Percentiles rank a stretch among this genome's conserved stretches.
These are phyloP conservation scores for Penicillium occitanis DNA, from an alignment of 2,329 filamentous ascomycete species.

Conservation along the genomic window DNA sequence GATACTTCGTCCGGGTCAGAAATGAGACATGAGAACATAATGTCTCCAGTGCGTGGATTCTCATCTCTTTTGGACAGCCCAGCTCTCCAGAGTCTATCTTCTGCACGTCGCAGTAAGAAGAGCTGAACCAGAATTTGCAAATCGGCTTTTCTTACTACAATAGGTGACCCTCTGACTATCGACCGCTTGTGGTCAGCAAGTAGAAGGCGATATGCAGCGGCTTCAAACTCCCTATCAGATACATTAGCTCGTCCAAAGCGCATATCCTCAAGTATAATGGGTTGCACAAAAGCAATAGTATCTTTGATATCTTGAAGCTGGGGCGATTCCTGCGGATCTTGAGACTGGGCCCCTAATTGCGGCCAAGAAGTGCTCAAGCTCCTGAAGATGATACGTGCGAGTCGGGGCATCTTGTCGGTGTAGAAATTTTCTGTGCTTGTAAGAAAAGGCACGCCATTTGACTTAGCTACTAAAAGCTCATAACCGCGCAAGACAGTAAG, in stretches of 20 bases:
- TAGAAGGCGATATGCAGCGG: constrained; percentile 4
- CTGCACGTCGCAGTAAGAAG: constrained; percentile 10
- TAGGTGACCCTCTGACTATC: neutral
- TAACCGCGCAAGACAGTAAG: neutral
- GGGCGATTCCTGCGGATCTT: constrained; percentile 4
- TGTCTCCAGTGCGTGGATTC: neutral
- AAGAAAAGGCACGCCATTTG: neutral
- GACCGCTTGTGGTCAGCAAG: neutral
- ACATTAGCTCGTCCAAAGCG: neutral
- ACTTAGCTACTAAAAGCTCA: neutral
- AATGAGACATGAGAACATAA: constrained; percentile 1
- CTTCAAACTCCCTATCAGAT: neutral
- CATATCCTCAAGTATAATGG: neutral
- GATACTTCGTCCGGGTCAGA: neutral
- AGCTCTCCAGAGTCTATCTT: constrained; percentile 3
- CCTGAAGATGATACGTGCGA: constrained; percentile 7
- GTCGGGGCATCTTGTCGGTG: neutral
- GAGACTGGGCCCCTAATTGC: constrained; percentile 4
- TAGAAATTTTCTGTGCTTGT: neutral
- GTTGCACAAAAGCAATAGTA: neutral
- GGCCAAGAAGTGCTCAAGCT: constrained; percentile 1
- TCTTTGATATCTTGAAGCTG: constrained; percentile 10
- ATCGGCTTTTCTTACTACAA: constrained; percentile 2
- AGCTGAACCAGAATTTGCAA: constrained; percentile 5
- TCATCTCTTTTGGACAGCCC: neutral